phyloP scores from a whole-genome alignment of 1,284 basidiomycete genomes.

The Trichosporon ovoides region DNA sequence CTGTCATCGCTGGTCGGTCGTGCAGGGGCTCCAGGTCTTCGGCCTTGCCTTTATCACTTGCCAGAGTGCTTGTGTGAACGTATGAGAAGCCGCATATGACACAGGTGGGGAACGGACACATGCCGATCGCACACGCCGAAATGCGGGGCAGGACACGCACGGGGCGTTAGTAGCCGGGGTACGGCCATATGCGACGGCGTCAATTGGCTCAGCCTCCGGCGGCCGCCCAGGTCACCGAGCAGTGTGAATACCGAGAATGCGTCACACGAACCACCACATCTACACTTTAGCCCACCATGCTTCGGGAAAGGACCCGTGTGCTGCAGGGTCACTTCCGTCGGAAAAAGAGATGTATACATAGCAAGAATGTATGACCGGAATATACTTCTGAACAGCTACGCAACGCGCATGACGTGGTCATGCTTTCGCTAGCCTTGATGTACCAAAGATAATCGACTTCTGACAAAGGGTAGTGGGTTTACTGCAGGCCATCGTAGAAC shows the following conservation, averaged over 20 bases:
- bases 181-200: not conserved
- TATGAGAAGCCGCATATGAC: too few relatives aligned
- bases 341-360: too few relatives aligned
- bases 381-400: too few relatives aligned
- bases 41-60: too few relatives aligned
- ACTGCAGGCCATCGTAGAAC: constrained; percentile 30
- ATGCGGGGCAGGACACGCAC: not conserved
- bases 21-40: too few relatives aligned
- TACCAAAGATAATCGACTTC: not conserved
- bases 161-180: not conserved
- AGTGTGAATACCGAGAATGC: not conserved
- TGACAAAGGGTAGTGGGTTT: not conserved
- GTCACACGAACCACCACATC: too few relatives aligned
- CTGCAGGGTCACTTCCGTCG: too few relatives aligned
- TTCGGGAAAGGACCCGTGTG: too few relatives aligned
- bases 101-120: not conserved
- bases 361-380: too few relatives aligned
- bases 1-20: not conserved
- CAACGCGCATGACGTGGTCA: too few relatives aligned
- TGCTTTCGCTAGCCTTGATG: not conserved
- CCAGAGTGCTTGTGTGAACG: too few relatives aligned
- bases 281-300: not conserved
- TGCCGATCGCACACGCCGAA: not conserved
- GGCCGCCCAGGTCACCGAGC: not conserved
- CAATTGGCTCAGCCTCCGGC: not conserved